A percentile compares a stretch with the other conserved stretches of the same genome.
Conservation (phyloP, 805 yeast genomes). For the Barnettozyma californica region DNA sequence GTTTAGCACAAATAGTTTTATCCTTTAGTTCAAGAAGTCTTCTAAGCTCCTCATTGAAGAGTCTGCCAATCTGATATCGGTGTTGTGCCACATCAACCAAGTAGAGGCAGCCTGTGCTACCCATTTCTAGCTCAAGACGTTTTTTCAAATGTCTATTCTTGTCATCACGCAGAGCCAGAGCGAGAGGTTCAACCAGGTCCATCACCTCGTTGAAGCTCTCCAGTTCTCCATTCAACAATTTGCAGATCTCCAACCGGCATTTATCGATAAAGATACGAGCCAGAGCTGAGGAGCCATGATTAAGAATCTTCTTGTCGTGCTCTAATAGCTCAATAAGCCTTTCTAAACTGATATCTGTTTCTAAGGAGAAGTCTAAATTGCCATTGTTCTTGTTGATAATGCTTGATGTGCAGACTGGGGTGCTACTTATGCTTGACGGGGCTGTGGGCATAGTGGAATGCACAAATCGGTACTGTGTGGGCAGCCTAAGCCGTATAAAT, state of each 20-base stretch:
- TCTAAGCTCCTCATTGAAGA: slow-evolving; percentile 1
- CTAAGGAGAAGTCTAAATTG: not conserved
- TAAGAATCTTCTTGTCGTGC: not conserved
- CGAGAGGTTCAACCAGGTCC: not conserved
- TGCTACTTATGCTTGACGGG: not conserved
- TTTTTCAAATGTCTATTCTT: not conserved
- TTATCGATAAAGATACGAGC: not conserved
- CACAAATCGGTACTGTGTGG: not conserved
- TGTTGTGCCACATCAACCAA: not conserved
- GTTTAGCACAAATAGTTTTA: not conserved
- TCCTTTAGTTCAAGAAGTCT: not conserved
- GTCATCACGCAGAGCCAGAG: not conserved
- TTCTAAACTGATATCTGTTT: not conserved
- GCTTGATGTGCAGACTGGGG: not conserved
- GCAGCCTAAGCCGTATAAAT: not conserved
- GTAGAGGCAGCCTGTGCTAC: not conserved
- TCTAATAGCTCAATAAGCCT: not conserved
- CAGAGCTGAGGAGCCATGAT: not conserved
- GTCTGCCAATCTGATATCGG: not conserved
- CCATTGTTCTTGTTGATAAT: not conserved
- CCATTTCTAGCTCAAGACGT: not conserved
- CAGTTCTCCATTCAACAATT: not conserved
- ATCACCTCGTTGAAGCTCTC: not conserved
- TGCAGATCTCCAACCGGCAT: slow-evolving; percentile 1
- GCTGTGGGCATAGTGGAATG: not conserved